A percentile compares a stretch with the other conserved stretches of the same genome.
Evolutionary conservation across 306 rosid genomes (phyloP).

Genomic region (Prunus campanulata): DNA sequence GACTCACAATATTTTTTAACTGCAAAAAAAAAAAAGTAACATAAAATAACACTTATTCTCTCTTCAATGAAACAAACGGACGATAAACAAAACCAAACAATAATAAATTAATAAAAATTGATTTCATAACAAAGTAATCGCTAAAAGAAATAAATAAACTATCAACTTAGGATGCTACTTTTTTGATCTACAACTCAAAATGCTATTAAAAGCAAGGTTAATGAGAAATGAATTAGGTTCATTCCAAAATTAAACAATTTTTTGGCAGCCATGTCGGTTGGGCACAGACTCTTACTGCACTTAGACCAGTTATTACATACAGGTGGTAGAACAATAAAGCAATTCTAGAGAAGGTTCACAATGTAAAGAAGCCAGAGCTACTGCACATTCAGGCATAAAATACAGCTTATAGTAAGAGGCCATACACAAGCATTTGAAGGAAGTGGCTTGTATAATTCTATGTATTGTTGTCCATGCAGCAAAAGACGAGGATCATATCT

Average conservation of each 20-base stretch:
- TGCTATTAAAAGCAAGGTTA: neutral
- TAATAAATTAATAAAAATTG: neutral
- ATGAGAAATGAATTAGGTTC: neutral
- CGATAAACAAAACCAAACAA: neutral
- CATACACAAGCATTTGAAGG: slow-evolving; percentile 76
- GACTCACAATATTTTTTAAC: slow-evolving; percentile 58
- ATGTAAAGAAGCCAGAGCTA: neutral
- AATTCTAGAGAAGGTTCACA: neutral
- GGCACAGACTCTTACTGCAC: neutral
- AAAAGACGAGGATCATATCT: slow-evolving; percentile 87
- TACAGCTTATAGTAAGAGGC: slow-evolving; percentile 30
- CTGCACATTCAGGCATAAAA: neutral
- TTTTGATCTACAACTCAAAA: neutral
- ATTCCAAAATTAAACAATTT: neutral
- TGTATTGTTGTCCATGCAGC: slow-evolving; percentile 90
- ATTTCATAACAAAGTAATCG: neutral
- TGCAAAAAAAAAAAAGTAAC: slow-evolving; percentile 38
- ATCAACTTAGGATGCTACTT: neutral
- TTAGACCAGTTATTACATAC: neutral
- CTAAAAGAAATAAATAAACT: neutral
- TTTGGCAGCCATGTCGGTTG: neutral
- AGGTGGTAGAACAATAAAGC: neutral
- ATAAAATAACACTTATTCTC: slow-evolving; percentile 18
- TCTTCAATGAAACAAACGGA: slow-evolving; percentile 19
- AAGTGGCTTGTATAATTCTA: slow-evolving; percentile 78